These are phyloP conservation scores for Castanospermum australe DNA, from an alignment of 306 rosid species.

Conservation along the genomic window DNA sequence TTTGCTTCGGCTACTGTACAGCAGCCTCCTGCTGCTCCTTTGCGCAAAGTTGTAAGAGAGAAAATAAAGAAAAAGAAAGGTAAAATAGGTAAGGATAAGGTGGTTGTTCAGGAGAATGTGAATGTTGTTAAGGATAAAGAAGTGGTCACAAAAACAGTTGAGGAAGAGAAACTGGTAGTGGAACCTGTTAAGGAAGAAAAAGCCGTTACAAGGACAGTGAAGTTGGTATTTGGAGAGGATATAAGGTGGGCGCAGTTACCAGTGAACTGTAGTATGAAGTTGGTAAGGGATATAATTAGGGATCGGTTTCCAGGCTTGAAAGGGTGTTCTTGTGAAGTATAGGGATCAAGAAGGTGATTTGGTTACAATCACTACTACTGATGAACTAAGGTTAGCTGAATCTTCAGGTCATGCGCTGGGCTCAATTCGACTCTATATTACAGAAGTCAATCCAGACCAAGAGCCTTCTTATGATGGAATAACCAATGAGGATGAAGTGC, in stretches of 20 bases:
- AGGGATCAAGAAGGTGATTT: slow-evolving; percentile 70
- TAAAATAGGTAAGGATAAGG: slow-evolving; percentile 51
- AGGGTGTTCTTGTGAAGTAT: slow-evolving; percentile 61
- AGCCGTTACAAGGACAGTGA: slow-evolving; percentile 45
- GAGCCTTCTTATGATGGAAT: slow-evolving; percentile 59
- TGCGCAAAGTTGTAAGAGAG: slow-evolving; percentile 47
- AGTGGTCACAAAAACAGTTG: slow-evolving; percentile 29
- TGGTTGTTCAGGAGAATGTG: slow-evolving; percentile 41
- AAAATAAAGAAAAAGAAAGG: slow-evolving; percentile 52
- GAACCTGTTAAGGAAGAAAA: slow-evolving; percentile 42
- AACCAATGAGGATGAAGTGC: slow-evolving; percentile 24
- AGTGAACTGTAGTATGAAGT: slow-evolving; percentile 43
- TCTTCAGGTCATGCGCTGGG: slow-evolving; percentile 40
- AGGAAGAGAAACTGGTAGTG: slow-evolving; percentile 27
- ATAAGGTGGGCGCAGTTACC: slow-evolving; percentile 58
- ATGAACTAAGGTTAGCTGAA: slow-evolving; percentile 55
- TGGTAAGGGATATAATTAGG: slow-evolving; percentile 42
- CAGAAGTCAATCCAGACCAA: slow-evolving; percentile 52
- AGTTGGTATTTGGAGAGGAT: slow-evolving; percentile 64
- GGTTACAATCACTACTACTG: slow-evolving; percentile 57
- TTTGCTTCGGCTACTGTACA: slow-evolving; percentile 36
- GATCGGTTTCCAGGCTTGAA: slow-evolving; percentile 55
- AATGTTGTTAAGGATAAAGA: slow-evolving; percentile 43
- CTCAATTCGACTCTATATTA: slow-evolving; percentile 46
- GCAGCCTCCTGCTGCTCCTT: slow-evolving; percentile 24